These are phyloP conservation scores for Suhomyces sp. DNA, from an alignment of 805 yeast genomes.

Conservation along the genomic window DNA sequence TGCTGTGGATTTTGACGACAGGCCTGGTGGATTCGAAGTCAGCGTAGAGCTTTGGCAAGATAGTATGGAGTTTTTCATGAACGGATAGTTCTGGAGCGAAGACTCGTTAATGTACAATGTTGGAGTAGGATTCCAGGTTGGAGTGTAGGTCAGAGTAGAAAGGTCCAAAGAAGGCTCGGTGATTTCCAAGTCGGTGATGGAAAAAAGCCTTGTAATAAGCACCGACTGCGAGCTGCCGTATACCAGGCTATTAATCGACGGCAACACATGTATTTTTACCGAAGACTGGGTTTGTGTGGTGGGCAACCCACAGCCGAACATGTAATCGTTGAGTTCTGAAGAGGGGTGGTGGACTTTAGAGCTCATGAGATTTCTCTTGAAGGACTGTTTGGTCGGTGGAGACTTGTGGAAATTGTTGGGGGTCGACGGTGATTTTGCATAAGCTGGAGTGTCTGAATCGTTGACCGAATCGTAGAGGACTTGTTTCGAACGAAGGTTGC, in stretches of 20 bases:
- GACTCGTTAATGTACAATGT: conserved; percentile 28
- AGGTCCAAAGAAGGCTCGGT: background rate
- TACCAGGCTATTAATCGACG: conserved; percentile 37
- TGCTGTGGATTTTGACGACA: conserved; percentile 2
- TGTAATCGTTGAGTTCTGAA: conserved; percentile 47
- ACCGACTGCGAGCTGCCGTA: conserved; percentile 33
- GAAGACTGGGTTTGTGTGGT: conserved; percentile 42
- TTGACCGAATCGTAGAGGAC: conserved; percentile 45
- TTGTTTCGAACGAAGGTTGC: conserved; percentile 44
- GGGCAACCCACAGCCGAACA: conserved; percentile 59
- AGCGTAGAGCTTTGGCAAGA: background rate
- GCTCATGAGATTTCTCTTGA: conserved; percentile 18
- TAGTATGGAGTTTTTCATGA: background rate
- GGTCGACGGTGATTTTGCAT: background rate
- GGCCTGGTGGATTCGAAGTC: background rate
- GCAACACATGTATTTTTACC: conserved; percentile 49
- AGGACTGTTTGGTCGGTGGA: background rate
- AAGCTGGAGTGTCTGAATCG: conserved; percentile 15
- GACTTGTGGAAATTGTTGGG: background rate
- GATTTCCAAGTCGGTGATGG: conserved; percentile 26
- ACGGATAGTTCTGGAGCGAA: conserved; percentile 11
- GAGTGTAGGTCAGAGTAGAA: conserved; percentile 1
- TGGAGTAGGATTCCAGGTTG: conserved; percentile 44
- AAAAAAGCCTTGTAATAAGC: conserved; percentile 46
- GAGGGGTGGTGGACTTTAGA: conserved; percentile 38